Evolutionary conservation across 768 basidiomycete genomes (phyloP), one percentile per base, ranked within the genome.

Genomic region (Brasilioporus rufonigricans): DNA sequence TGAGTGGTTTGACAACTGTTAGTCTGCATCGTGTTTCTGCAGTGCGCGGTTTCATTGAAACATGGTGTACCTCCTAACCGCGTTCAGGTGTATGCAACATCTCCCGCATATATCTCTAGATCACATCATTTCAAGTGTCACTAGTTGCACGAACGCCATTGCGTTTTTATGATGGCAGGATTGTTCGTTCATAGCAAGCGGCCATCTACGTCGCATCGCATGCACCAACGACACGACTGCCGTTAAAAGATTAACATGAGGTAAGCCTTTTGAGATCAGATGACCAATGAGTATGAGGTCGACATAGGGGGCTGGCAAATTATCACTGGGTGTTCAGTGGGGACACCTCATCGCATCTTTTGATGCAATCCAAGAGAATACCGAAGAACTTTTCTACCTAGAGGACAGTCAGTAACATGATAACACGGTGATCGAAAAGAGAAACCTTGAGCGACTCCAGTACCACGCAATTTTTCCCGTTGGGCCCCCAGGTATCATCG

Each of bases 381-480:
- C 80, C 70, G 62, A 91, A 91, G 70, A 91, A 90, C 3, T 65
- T 74, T 3, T 74, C 69, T 1, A 88, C 81, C 89, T 91, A 55
- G 27, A 29, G 23, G 24, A 36, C 11, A 23, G 21, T 61, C n/a
- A 65, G 56, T 32, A 26, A 45, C 23, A 26, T 14, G 18, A 27
- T 18, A 35, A 19, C 24, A 41, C 9, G 27, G 24, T n/a, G n/a
- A 35, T 18, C 45, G 26, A 44, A 27, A 16, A 16, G 31, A 46
- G 12, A 61, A 49, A 93, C 92, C 68, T 93, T 74, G 23, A 93
- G 69, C 10, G 77, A 71, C 60, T 87, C 78, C 10, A 84, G 79
- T 13, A 94, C 85, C 1, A 83, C 58, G 53, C 91, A 92, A 59
- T 94, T 95, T 69, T 84, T 89, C 7, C 89, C 88, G 16, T 71